Base-by-base conservation (phyloP, 768 basidiomycete genomes). In the Pulveroboletus ravenelii region DNA sequence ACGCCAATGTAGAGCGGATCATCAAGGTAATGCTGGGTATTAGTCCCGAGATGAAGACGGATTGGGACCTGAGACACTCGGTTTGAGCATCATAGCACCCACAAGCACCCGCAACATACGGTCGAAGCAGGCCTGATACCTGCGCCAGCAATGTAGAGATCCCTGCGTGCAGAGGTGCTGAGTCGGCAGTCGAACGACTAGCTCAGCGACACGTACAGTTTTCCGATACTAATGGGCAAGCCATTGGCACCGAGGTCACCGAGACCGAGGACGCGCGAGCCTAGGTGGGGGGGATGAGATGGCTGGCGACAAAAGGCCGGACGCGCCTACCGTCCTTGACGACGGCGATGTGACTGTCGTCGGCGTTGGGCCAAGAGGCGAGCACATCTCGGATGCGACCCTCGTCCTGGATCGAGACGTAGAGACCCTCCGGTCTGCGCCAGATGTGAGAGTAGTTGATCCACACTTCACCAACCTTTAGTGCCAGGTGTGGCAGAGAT, bases 1-100 rank as follows among this genome's bases (percentile, higher is more conserved):
- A 84, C 74, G 48, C 88, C 88, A 54, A 89, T 74, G 70, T 90
- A 90, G 6, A 89, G 74, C 32, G 88, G 86, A 57, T 89, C 87
- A 34, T 80, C 73, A 41, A 87, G 69, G 62, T 79, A 79, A 45
- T 71, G 75, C 50, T 80, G 71, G 37, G 82, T 88, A 67, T 89
- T 87, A 10, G 88, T 89, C 17, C 88, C 88, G 37, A 89, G 74
- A 68, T 89, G 87, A 46, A 85, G 73, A 53, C 81, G 81, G 47
- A 87, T 82, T 12, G 85, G 85, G 14, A 87, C 63, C 72, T 74
- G 56, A 38, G 5, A 8, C n/a, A n/a, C n/a, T n/a, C n/a, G 7
- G 23, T 48, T n/a, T 41, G 34, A 54, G n/a, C 34, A 30, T 1
- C 13, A 23, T 10, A 41, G 25, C 7, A 17, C 27, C 13, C 2